A percentile compares a stretch with the other conserved stretches of the same genome.
phyloP scores from a whole-genome alignment of 257 asterid species.

The Jasminum sambac region DNA sequence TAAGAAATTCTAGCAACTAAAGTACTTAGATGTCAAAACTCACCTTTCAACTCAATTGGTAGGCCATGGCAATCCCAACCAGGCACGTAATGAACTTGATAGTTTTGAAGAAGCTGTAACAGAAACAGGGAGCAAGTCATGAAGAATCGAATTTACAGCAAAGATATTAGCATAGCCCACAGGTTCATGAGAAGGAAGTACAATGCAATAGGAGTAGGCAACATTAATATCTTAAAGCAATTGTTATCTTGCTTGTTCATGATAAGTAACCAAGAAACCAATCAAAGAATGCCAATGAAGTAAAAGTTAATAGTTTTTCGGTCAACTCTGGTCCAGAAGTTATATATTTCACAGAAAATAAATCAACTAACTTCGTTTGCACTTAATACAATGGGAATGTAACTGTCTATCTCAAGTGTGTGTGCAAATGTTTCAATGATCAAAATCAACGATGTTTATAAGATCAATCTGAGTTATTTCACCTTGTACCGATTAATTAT shows the following conservation, averaged over 20 bases:
- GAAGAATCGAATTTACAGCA: constrained; percentile 5
- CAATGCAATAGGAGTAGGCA: constrained; percentile 12
- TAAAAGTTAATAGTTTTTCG: not conserved
- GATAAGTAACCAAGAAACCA: not conserved
- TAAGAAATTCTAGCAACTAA: constrained; percentile 14
- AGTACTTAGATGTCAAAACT: constrained; percentile 29
- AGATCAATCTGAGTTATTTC: not conserved
- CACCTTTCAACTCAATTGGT: constrained; percentile 98
- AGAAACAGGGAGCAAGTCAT: constrained; percentile 22
- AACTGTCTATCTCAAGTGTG: not conserved
- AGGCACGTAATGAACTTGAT: constrained; percentile 80
- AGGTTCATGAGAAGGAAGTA: not conserved
- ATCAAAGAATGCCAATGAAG: not conserved
- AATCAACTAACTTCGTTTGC: not conserved
- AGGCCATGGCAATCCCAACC: constrained; percentile 99
- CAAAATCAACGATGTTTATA: not conserved
- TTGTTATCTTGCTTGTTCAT: constrained; percentile 12
- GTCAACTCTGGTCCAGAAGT: not conserved
- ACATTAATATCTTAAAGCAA: constrained; percentile 5
- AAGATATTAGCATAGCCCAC: constrained; percentile 19
- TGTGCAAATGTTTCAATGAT: not conserved
- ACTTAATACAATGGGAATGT: not conserved
- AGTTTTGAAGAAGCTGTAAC: constrained; percentile 87
- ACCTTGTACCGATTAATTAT: constrained; percentile 97
- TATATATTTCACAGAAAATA: not conserved